A percentile compares a stretch with the other conserved stretches of the same genome.
phyloP scores from a whole-genome alignment of 2,329 filamentous ascomycete genomes.

The Colletotrichum navitas region DNA sequence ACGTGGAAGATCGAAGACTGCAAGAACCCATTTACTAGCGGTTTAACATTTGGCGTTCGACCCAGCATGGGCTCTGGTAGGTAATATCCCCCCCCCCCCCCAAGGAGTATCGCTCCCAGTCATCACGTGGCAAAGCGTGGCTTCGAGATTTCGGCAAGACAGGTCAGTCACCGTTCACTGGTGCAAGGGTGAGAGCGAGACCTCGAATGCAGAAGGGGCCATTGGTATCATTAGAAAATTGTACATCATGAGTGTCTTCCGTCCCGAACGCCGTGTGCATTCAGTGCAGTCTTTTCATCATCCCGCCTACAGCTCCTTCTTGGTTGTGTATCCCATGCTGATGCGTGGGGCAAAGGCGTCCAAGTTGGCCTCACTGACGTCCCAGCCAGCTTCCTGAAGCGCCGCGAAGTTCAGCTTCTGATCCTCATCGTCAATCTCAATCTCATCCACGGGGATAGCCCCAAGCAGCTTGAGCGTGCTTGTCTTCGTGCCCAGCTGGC shows the following conservation, averaged over 20 bases:
- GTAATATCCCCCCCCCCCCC: fast-evolving
- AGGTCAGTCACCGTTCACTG: background rate
- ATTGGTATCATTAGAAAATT: constrained; percentile 11
- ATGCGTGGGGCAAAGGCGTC: constrained; percentile 15
- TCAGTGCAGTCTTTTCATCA: background rate
- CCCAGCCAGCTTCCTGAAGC: constrained; percentile 13
- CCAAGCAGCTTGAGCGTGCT: background rate
- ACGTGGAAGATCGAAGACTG: background rate
- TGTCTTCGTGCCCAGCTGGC: background rate
- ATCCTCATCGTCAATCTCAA: background rate
- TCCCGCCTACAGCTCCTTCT: constrained; percentile 7
- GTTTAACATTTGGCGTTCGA: background rate
- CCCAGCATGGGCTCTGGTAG: background rate
- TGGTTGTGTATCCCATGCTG: background rate
- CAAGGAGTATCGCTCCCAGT: too few species aligned
- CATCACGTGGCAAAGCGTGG: background rate
- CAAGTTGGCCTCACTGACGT: constrained; percentile 1
- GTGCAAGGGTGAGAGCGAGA: background rate
- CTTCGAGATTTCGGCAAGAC: background rate
- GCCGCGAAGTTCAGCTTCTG: background rate
- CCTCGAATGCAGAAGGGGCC: background rate
- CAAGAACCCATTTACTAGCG: background rate
- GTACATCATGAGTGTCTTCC: background rate
- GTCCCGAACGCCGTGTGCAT: background rate
- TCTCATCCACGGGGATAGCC: background rate